These are phyloP conservation scores for Mallotus nudiflorus DNA, from an alignment of 345 rosid species.

Conservation along the genomic window DNA sequence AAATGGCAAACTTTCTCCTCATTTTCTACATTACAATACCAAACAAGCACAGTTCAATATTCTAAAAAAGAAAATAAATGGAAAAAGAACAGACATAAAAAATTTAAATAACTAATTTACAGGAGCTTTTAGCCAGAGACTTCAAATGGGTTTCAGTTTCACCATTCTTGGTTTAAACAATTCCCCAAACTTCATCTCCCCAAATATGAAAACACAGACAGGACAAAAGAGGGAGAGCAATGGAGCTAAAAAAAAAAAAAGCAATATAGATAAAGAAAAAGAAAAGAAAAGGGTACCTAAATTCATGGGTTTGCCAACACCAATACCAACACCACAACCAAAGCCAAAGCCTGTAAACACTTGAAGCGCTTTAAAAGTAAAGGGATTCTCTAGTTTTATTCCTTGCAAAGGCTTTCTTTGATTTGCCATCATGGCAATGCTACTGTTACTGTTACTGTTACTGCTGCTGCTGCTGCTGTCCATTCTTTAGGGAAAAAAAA, in stretches of 20 bases:
- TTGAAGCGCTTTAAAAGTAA: constrained; percentile 84
- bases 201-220: not conserved
- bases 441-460: constrained; percentile 10
- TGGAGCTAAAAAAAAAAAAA: not conserved
- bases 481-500: not conserved
- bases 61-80: not conserved
- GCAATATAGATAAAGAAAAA: no score
- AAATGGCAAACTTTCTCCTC: not conserved
- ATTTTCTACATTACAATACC: not conserved
- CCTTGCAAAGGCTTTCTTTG: constrained; percentile 49
- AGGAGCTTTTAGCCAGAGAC: constrained; percentile 21
- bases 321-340: constrained; percentile 95
- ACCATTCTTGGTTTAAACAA: constrained; percentile 35
- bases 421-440: constrained; percentile 32
- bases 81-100: constrained; percentile 6
- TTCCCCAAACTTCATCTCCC: constrained; percentile 36
- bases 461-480: constrained; percentile 4
- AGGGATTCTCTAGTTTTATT: constrained; percentile 68
- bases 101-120: constrained; percentile 21
- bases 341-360: constrained; percentile 94
- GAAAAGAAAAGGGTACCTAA: constrained; percentile 46
- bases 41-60: not conserved
- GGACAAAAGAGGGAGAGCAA: not conserved
- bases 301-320: constrained; percentile 75
- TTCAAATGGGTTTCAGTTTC: constrained; percentile 25